These are phyloP conservation scores for Blastobotrys indianensis DNA, from an alignment of 1,139 yeast species.

Conservation along the genomic window DNA sequence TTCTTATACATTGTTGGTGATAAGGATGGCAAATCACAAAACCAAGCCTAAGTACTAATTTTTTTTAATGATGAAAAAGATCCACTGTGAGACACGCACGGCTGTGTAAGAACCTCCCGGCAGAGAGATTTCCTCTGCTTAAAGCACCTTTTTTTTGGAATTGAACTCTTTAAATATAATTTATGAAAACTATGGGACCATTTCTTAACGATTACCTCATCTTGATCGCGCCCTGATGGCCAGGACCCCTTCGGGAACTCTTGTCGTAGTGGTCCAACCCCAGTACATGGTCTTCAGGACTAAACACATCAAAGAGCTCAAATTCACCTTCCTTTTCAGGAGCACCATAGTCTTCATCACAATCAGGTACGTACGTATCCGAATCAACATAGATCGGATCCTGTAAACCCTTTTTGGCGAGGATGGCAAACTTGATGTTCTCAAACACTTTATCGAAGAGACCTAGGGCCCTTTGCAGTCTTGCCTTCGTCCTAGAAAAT, in stretches of 20 bases:
- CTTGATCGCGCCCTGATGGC: constrained; percentile 57
- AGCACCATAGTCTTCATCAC: neutral
- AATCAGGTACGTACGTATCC: neutral
- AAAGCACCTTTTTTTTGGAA: neutral
- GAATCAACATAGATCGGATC: neutral
- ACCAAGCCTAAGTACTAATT: neutral
- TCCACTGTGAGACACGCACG: neutral
- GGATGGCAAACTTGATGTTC: constrained; percentile 59
- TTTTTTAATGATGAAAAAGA: neutral
- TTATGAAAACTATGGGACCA: neutral
- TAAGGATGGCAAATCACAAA: neutral
- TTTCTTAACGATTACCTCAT: constrained; percentile 23
- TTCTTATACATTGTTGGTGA: constrained; percentile 1
- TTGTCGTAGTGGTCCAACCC: constrained; percentile 89
- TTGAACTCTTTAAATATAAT: constrained; percentile 1
- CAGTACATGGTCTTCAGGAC: constrained; percentile 33
- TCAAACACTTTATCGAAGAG: constrained; percentile 74
- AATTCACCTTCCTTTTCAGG: constrained; percentile 27
- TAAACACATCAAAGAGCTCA: constrained; percentile 51
- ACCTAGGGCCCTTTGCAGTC: constrained; percentile 66
- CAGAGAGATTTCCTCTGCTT: neutral
- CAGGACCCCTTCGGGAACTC: constrained; percentile 30
- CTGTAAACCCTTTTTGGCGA: constrained; percentile 6
- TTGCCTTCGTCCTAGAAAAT: constrained; percentile 55
- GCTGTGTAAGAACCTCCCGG: neutral